Percentiles rank a stretch among this genome's conserved stretches.
Conservation (phyloP, 1,284 basidiomycete genomes). For the Phenoliferia sp. region DNA sequence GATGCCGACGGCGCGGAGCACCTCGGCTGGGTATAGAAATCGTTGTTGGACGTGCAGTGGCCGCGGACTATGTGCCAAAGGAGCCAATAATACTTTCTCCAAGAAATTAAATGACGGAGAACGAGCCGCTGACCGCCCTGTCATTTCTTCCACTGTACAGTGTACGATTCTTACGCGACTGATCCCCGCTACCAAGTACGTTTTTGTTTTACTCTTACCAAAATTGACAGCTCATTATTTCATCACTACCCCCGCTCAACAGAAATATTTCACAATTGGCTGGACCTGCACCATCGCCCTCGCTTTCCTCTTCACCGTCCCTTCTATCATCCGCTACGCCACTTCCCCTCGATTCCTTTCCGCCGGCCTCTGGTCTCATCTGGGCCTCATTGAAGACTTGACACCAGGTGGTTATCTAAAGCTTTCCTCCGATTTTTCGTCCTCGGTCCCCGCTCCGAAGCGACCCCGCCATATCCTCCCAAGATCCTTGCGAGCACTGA, state of each 20-base stretch:
- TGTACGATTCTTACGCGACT: conserved; percentile 28
- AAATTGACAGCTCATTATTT: background rate
- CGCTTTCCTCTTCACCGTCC: conserved; percentile 9
- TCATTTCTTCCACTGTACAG: background rate
- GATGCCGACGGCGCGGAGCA: too few species aligned
- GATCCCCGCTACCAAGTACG: conserved; percentile 16
- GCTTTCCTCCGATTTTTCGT: background rate
- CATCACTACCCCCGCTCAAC: background rate
- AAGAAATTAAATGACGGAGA: too few species aligned
- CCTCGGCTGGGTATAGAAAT: too few species aligned
- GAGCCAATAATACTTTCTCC: too few species aligned
- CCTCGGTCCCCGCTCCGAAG: background rate
- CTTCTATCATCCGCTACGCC: background rate
- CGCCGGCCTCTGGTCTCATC: background rate
- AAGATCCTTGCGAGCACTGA: conserved; percentile 1
- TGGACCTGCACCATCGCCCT: conserved; percentile 18
- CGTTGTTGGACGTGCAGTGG: too few species aligned
- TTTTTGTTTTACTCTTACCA: background rate
- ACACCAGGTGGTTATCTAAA: conserved; percentile 2
- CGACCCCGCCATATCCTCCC: background rate
- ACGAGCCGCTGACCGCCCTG: background rate
- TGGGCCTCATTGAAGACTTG: conserved; percentile 10
- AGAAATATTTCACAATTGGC: conserved; percentile 18
- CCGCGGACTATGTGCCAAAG: too few species aligned
- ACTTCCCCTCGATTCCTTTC: background rate